These are phyloP conservation scores for Polyplosphaeria fusca DNA, from an alignment of 495 filamentous ascomycete genomes.

Conservation along the genomic window DNA sequence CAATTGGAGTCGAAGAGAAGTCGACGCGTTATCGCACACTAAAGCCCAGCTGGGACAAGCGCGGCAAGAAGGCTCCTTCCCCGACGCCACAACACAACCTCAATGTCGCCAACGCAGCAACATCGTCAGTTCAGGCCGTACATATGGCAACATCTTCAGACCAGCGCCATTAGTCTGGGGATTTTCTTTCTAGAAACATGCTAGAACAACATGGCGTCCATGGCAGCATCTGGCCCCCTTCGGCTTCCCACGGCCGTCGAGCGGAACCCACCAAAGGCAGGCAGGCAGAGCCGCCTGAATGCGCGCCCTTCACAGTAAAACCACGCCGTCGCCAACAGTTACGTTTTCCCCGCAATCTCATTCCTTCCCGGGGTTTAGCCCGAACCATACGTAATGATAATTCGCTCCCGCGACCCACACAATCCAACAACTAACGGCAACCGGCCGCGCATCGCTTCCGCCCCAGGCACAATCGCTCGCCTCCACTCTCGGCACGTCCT, in stretches of 20 bases:
- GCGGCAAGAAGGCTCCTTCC: no score
- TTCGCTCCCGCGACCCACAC: neutral
- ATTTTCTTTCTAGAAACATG: neutral
- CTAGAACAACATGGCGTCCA: neutral
- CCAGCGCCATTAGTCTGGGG: neutral
- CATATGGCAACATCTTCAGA: neutral
- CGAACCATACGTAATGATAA: slow-evolving; percentile 16
- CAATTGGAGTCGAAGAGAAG: no score
- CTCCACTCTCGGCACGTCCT: neutral
- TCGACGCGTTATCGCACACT: no score
- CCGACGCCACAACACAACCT: no score
- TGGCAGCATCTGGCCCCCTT: neutral
- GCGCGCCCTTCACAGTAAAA: neutral
- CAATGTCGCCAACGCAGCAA: no score
- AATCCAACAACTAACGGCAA: neutral
- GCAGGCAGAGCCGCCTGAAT: neutral
- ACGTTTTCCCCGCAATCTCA: no score
- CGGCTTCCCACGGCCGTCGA: neutral
- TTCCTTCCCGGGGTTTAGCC: no score
- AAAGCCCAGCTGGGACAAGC: no score
- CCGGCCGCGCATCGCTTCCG: neutral
- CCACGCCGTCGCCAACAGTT: no score
- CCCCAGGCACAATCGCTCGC: neutral
- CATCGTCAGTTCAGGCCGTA: neutral
- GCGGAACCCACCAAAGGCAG: neutral